Percentiles rank a stretch among this genome's conserved stretches.
These are phyloP conservation scores for Ilex paraguariensis DNA, from an alignment of 305 asterid species.

Conservation along the genomic window DNA sequence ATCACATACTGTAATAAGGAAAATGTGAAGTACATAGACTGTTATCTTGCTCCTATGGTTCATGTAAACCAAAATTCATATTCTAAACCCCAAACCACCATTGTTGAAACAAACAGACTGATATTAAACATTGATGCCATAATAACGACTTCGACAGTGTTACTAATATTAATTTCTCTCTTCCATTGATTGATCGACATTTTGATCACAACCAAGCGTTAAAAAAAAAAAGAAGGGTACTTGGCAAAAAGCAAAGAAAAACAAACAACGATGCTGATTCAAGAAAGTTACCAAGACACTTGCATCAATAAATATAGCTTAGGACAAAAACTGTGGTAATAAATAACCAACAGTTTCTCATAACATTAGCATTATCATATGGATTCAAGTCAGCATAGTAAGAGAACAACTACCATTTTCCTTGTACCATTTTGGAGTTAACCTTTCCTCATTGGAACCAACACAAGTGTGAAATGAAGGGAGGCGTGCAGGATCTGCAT, in stretches of 20 bases:
- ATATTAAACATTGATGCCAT: background rate
- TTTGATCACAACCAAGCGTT: background rate
- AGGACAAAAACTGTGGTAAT: no score
- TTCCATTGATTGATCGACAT: background rate
- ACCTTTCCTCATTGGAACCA: constrained; percentile 69
- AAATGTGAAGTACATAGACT: no score
- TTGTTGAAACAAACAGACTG: background rate
- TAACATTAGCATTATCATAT: no score
- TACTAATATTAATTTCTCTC: no score
- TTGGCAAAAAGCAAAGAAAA: background rate
- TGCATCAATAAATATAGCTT: no score
- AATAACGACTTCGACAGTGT: background rate
- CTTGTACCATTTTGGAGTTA: constrained; percentile 68
- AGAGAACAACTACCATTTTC: constrained; percentile 52
- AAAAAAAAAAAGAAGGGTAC: no score
- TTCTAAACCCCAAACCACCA: background rate
- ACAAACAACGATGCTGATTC: no score
- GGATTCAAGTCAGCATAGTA: constrained; percentile 6
- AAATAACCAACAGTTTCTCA: no score
- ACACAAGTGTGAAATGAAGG: constrained; percentile 84
- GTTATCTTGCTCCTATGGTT: no score
- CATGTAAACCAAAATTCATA: no score
- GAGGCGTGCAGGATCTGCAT: constrained; percentile 70
- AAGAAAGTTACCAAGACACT: no score
- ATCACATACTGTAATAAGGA: no score